Base-by-base conservation (phyloP, 176 grass and related monocot species). In the Carex cristatella region DNA sequence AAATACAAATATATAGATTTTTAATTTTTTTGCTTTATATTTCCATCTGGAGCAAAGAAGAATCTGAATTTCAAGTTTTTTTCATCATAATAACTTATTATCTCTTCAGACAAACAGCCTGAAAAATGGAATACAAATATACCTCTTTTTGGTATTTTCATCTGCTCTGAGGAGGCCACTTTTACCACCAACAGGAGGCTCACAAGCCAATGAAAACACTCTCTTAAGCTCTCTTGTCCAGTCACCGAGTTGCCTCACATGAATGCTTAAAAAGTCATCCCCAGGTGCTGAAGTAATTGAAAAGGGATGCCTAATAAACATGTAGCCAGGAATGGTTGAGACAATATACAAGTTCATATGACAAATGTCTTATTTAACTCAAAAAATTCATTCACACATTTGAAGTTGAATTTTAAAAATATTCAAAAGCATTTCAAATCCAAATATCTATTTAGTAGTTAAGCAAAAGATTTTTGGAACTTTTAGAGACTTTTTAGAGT, bases 251-350 rank as follows among this genome's bases (percentile, higher is more conserved):
- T 99, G 91, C 81, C 97, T 84, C 86, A 96, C 91, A 67, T 99
- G 97, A 86, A 99, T 92, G 86, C 97, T 96, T 18, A 99, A 85
- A 87, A 88, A 99, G 57, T 95, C 90, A 48, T 99, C 91, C 61
- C 91, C 97, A 49, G 97, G 97, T 33, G 93, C 93, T 82, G 97
- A 99, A 80, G 97, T 99, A 81, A 99, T 94, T 62, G 97, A 99
- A 88, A 99, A 99, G 3, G 97, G 97, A 86, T 99, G 97, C 97
- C 97, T 99, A 61, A 48, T 31, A 89, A 28, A 58, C 30, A 79
- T 79, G 42, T 79, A 79, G 16, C 51, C 53, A 79, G 12, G 54
- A 58, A 18, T 58, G 28, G 33, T 16, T 79, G 27, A 79, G 74
- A 79, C 48, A 77, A 56, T 79, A 58, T 57, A 79, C 11, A 58